Evolutionary conservation across 2,329 filamentous ascomycete species (phyloP), one percentile per base, ranked within the genome.

Genomic region (Aspergillus bombycis): DNA sequence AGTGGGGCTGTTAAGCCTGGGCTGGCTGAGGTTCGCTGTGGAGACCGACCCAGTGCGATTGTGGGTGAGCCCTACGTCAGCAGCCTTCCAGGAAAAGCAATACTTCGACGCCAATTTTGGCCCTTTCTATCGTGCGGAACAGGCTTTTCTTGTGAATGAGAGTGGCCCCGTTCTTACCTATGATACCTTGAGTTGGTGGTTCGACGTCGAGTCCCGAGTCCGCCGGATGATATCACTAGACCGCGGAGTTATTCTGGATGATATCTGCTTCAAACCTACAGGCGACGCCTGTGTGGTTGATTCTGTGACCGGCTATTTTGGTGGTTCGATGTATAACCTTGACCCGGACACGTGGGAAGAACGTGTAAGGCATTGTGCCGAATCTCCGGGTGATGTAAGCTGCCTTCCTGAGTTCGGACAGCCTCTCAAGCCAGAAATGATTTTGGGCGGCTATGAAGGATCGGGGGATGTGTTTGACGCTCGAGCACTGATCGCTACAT

Each of bases 61-160:
- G 10, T 99, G 95, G 95, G 95, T 99, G n/a, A 94, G 94, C 71
- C 95, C 95, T 9, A 91, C 91, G 10, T 98, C 95, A 4, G 87
- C 89, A 56, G 94, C 96, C 23, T 95, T 95, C 0, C 86, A 93
- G 74, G 94, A 99, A 76, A 99, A 99, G 80, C 86, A 86, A 1
- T 99, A 96, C 75, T 99, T 98, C 68, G 96, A 99, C 75, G 77
- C 86, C 41, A 93, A 93, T 70, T 99, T 99, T 75, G 96, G 95
- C 0, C 93, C 94, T 0, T 99, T 99, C 74, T 99, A 95, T 79
- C 91, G 95, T 46, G 91, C 94, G 0, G 92, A 99, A 77, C 95
- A 99, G 79, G 88, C 89, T 0, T 99, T 99, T 77, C 78, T 99
- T 16, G 93, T 98, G 65, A 99, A 98, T 67, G 94, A 97, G 69